Base-by-base conservation (phyloP, 2,329 filamentous ascomycete genomes). In the Phaeophleospora eucalypticola region DNA sequence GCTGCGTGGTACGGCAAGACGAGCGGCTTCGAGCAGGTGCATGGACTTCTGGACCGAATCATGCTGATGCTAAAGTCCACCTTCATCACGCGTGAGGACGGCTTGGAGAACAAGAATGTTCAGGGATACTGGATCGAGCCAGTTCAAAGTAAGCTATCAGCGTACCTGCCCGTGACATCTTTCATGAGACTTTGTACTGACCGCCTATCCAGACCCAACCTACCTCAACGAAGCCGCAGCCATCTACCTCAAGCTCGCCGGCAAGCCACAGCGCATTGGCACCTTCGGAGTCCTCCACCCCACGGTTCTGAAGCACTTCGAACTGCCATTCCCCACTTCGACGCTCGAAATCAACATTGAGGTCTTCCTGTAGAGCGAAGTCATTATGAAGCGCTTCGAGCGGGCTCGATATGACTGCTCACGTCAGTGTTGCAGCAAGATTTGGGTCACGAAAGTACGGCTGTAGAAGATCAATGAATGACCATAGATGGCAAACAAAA, bases 251-350 rank as follows among this genome's bases (percentile, higher is more conserved):
- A 82, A 86, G 43, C 70, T 91, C 21, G 80, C 72, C 29, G 88
- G 86, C 49, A 86, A 89, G 74, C 79, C 85, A 54, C 74, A 79
- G 51, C 79, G 84, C 43, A 87, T 98, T 61, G 93, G 93, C 62
- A 83, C 87, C 67, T 93, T 98, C 65, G 93, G 93, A 61, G 91
- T 98, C 58, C 71, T 98, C 65, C 91, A 98, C 70, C 94, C 93
- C 36, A 85, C 82, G 4, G 93, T 97, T 56, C 74, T 97, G 62
- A 89, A 95, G 67, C 93, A 94, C 63, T 96, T 93, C 70, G 90
- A 95, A 61, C 76, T 96, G 64, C 88, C 81, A 79, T 91, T 90
- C 75, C 91, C 93, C 35, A 89, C 95, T 60, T 96, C 89, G 72
- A 89, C 88, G 36, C 72, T 98, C 58, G 93, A 98, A 75, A 80